A percentile compares a stretch with the other conserved stretches of the same genome.
These are phyloP conservation scores for Trichocladium uniseriatum DNA, from an alignment of 495 filamentous ascomycete species.

Conservation along the genomic window DNA sequence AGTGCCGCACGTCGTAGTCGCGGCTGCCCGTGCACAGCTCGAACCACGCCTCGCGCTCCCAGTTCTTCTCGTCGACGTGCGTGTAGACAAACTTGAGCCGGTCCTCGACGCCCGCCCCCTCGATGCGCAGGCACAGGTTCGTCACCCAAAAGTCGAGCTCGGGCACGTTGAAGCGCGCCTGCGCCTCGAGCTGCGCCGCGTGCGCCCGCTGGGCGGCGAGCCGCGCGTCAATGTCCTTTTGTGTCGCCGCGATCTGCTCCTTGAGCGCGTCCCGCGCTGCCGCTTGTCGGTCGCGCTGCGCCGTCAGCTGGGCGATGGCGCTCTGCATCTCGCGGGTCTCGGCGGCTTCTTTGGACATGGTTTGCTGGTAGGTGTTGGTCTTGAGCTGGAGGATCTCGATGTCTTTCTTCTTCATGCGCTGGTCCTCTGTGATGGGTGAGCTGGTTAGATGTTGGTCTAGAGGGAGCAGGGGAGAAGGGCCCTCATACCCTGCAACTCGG, in stretches of 20 bases:
- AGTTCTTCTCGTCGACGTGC: slow-evolving; percentile 78
- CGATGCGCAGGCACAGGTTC: slow-evolving; percentile 78
- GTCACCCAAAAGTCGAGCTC: slow-evolving; percentile 95
- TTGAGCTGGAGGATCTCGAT: slow-evolving; percentile 78
- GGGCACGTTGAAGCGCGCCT: slow-evolving; percentile 75
- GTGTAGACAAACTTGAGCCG: slow-evolving; percentile 84
- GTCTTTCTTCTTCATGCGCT: slow-evolving; percentile 77
- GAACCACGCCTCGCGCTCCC: slow-evolving; percentile 88
- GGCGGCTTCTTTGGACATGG: slow-evolving; percentile 72
- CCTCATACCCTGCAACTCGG: slow-evolving; percentile 72
- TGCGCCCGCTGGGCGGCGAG: slow-evolving; percentile 44
- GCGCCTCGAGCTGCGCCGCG: slow-evolving; percentile 58
- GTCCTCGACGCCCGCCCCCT: slow-evolving; percentile 78
- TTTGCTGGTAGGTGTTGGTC: slow-evolving; percentile 64
- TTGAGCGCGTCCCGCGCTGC: slow-evolving; percentile 62
- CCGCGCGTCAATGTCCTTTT: slow-evolving; percentile 52
- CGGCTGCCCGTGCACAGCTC: slow-evolving; percentile 70
- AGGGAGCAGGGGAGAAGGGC: background rate
- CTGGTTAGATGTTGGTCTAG: slow-evolving; percentile 1
- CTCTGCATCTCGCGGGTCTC: slow-evolving; percentile 83
- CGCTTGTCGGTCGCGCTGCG: slow-evolving; percentile 66
- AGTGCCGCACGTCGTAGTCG: slow-evolving; percentile 75
- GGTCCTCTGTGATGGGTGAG: slow-evolving; percentile 57
- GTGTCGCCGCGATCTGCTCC: slow-evolving; percentile 68
- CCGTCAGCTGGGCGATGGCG: slow-evolving; percentile 63